Conservation (phyloP, 805 yeast species). For the Blastobotrys chiropterorum region DNA sequence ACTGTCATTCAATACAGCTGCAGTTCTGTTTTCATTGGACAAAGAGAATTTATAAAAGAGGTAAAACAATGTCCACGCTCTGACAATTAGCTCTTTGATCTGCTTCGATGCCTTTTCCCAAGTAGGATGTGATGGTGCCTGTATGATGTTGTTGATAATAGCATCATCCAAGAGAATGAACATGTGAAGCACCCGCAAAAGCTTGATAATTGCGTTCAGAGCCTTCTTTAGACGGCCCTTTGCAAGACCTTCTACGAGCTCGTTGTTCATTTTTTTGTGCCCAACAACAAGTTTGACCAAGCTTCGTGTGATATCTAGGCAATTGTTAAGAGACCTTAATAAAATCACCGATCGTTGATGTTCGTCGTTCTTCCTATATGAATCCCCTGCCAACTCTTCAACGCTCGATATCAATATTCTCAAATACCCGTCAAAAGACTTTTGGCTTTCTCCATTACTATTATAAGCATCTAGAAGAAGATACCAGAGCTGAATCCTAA, state of each 20-base stretch:
- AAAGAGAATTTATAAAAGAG: slow-evolving; percentile 33
- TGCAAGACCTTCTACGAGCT: slow-evolving; percentile 13
- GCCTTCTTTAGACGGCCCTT: slow-evolving; percentile 6
- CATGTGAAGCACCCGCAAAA: slow-evolving; percentile 31
- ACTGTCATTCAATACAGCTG: slow-evolving; percentile 35
- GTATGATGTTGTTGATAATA: slow-evolving; percentile 25
- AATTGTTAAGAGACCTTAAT: slow-evolving; percentile 46
- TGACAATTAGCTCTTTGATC: slow-evolving; percentile 28
- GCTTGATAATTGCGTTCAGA: slow-evolving; percentile 19
- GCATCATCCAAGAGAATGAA: slow-evolving; percentile 33
- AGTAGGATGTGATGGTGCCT: slow-evolving; percentile 26
- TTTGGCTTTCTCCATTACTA: slow-evolving; percentile 34
- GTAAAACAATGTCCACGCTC: slow-evolving; percentile 33
- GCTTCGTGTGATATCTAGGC: slow-evolving; percentile 42
- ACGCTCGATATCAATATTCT: slow-evolving; percentile 42
- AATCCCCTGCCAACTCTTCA: slow-evolving; percentile 30
- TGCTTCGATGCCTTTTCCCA: slow-evolving; percentile 27
- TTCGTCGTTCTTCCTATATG: slow-evolving; percentile 22
- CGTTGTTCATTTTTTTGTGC: slow-evolving; percentile 10
- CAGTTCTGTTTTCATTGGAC: slow-evolving; percentile 16
- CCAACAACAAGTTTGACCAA: slow-evolving; percentile 19
- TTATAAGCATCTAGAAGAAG: slow-evolving; percentile 55
- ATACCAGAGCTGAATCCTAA: slow-evolving; percentile 71
- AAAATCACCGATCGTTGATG: slow-evolving; percentile 38
- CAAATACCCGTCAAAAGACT: slow-evolving; percentile 43